Evolutionary conservation across 2,329 filamentous ascomycete species (phyloP), one percentile per base, ranked within the genome.

Genomic region (Pseudocercospora fuligena): DNA sequence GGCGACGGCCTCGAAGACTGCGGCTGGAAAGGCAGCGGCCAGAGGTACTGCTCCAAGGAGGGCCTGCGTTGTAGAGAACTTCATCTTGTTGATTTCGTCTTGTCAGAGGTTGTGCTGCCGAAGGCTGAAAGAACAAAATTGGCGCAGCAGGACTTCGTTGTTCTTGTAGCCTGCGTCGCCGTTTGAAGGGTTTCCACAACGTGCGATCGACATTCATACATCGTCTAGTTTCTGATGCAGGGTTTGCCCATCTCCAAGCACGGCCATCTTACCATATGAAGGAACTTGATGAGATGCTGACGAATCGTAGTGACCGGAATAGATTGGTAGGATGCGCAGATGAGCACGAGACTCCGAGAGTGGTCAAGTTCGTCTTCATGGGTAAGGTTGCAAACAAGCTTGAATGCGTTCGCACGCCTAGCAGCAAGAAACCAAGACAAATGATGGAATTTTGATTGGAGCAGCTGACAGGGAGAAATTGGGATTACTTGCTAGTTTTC

Each of bases 21-120:
- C 54, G 14, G 66, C 63, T 54, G 63, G 66, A 53, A 68, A 68
- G 60, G 66, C 66, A 14, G 66, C 63, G 25, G 60, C 63, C 60
- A 68, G 53, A 7, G 65, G 65, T 8, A 62, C 65, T 40, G 49
- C 43, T 14, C 43, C 46, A 8, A 61, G 46, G 9, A 67, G 40
- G 3, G 61, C 57, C 47, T 58, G 54, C 19, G 51, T 12, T 33
- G 65, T 4, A 1, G 61, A 61, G 31, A 64, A 62, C 61, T 64
- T 67, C 61, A 67, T 67, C 3, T 16, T 61, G 58, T 61, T 21
- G 60, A 12, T 16, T 43, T n/a, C 16, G 40, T 40, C 40, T 43
- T 8, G 40, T 6, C 16, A n/a, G 16, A 43, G 16, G 16, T n/a
- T 43, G 16, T 8, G n/a, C 5, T n/a, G 14, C n/a, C 36, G 36